phyloP scores from a whole-genome alignment of 768 basidiomycete species.

The Butyriboletus loyo region DNA sequence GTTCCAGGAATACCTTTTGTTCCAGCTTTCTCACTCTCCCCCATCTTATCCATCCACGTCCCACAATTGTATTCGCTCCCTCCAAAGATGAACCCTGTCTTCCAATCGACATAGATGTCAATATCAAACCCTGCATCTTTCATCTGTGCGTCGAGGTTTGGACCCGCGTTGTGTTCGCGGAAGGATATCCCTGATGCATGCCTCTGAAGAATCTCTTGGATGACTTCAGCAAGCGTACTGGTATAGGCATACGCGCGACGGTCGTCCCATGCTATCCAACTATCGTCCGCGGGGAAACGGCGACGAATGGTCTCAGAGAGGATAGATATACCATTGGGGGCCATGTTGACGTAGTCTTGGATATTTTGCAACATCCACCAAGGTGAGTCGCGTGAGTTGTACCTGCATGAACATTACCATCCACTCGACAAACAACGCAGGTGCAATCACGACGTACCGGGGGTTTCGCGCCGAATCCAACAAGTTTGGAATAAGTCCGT shows the following conservation, averaged over 20 bases:
- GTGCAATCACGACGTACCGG: slow-evolving; percentile 44
- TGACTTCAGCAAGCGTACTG: slow-evolving; percentile 86
- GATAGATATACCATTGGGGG: slow-evolving; percentile 80
- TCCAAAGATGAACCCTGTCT: slow-evolving; percentile 84
- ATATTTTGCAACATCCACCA: slow-evolving; percentile 99
- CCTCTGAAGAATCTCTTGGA: slow-evolving; percentile 94
- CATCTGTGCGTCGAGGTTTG: slow-evolving; percentile 98
- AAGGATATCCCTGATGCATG: slow-evolving; percentile 92
- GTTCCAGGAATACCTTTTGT: slow-evolving; percentile 96
- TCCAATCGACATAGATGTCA: slow-evolving; percentile 93
- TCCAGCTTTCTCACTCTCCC: slow-evolving; percentile 85
- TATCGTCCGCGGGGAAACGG: slow-evolving; percentile 93
- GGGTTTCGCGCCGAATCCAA: slow-evolving; percentile 86
- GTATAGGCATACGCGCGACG: slow-evolving; percentile 76
- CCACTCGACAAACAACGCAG: neutral
- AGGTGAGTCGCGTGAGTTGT: slow-evolving; percentile 96
- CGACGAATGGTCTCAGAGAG: slow-evolving; percentile 81
- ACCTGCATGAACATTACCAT: slow-evolving; percentile 40
- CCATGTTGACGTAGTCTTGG: slow-evolving; percentile 84
- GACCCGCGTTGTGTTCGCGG: slow-evolving; percentile 94
- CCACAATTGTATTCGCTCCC: slow-evolving; percentile 87
- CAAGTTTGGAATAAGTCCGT: slow-evolving; percentile 94
- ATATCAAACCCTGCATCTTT: slow-evolving; percentile 89
- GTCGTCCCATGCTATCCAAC: slow-evolving; percentile 92
- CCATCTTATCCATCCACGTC: slow-evolving; percentile 99